These are phyloP conservation scores for Pinus albicaulis DNA, from an alignment of 75 land plant genomes.

Conservation along the genomic window DNA sequence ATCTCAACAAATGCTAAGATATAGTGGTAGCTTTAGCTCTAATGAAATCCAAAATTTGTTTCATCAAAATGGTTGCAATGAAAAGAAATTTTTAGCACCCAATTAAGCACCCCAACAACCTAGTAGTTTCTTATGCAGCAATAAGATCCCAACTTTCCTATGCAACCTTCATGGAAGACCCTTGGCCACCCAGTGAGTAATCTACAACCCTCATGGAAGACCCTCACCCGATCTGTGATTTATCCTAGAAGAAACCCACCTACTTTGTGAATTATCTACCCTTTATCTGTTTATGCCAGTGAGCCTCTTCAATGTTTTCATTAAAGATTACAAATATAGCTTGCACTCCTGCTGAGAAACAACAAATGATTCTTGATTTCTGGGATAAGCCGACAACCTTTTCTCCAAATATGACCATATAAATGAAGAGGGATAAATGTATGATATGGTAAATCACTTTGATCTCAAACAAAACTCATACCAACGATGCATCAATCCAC, in stretches of 20 bases:
- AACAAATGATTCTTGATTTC: too few relatives aligned
- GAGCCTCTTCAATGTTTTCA: not conserved
- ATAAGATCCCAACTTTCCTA: too few relatives aligned
- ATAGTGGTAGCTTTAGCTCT: too few relatives aligned
- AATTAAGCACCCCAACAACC: too few relatives aligned
- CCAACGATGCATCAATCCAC: not conserved
- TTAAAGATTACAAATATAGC: not conserved
- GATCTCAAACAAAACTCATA: not conserved
- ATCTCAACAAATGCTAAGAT: too few relatives aligned
- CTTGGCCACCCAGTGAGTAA: not conserved
- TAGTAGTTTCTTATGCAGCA: too few relatives aligned
- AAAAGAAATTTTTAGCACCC: too few relatives aligned
- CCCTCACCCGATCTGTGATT: not conserved
- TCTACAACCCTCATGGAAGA: not conserved
- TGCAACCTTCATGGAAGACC: too few relatives aligned
- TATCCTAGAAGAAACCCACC: not conserved
- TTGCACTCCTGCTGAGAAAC: not conserved
- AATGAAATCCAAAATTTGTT: too few relatives aligned
- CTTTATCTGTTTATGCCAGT: not conserved
- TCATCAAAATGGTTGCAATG: too few relatives aligned
- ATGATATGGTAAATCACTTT: too few relatives aligned
- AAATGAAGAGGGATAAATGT: not conserved
- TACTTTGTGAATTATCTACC: not conserved
- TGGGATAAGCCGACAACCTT: not conserved
- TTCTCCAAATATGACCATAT: not conserved